phyloP scores from a whole-genome alignment of 2,329 filamentous ascomycete species.

The Aspergillus melleus region DNA sequence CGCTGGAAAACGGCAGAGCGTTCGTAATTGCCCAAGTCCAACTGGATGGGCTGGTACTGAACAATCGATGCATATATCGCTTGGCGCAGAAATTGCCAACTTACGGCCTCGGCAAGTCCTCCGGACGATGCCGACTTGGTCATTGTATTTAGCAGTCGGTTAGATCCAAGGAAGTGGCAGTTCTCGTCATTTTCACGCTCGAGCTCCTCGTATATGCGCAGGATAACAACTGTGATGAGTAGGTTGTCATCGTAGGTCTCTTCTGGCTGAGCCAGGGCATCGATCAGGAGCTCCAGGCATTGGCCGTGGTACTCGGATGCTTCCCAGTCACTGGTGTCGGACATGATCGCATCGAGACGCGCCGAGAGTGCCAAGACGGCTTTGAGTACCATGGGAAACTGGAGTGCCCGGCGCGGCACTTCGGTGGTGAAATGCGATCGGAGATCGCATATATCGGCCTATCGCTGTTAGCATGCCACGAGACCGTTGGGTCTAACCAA shows the following conservation, averaged over 20 bases:
- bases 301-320: conserved; percentile 48
- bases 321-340: conserved; percentile 40
- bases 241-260: conserved; percentile 49
- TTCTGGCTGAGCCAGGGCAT: conserved; percentile 44
- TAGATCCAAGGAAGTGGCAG: conserved; percentile 41
- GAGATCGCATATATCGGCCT: conserved; percentile 38
- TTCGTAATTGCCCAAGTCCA: conserved; percentile 41
- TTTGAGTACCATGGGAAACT: conserved; percentile 49
- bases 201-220: conserved; percentile 52
- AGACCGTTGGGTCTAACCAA: not conserved
- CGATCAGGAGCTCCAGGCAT: conserved; percentile 50
- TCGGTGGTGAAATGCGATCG: conserved; percentile 46
- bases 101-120: conserved; percentile 42
- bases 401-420: conserved; percentile 48
- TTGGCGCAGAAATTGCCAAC: conserved; percentile 45
- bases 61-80: conserved; percentile 44
- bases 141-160: conserved; percentile 40
- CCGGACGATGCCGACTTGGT: conserved; percentile 42
- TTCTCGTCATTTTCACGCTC: conserved; percentile 33
- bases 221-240: conserved; percentile 50
- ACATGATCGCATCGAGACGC: conserved; percentile 45
- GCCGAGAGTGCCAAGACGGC: conserved; percentile 50
- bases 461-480: not conserved
- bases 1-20: conserved; percentile 38
- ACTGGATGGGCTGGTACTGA: conserved; percentile 37